Conservation (phyloP, 108 stramenopile genomes). For the Cylindrotheca fusiformis region DNA sequence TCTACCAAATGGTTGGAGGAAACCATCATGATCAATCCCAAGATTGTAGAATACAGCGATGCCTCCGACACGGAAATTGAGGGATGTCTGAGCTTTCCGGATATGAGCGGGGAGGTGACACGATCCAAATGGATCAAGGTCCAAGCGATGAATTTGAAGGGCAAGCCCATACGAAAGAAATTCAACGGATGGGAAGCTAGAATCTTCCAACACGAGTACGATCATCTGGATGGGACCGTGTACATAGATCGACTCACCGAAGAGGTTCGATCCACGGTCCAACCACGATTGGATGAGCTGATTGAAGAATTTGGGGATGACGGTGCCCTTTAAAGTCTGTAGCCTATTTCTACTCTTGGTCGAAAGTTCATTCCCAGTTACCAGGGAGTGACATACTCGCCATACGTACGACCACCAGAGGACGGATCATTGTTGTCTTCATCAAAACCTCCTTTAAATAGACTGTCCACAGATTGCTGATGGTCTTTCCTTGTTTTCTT, state of each 20-base stretch:
- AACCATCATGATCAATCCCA: constrained; percentile 84
- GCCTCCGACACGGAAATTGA: constrained; percentile 70
- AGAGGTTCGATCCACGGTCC: constrained; percentile 55
- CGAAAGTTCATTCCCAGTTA: too few relatives aligned
- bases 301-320: constrained; percentile 72
- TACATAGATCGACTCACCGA: constrained; percentile 78
- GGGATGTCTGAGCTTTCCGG: constrained; percentile 93
- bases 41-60: constrained; percentile 68
- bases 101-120: constrained; percentile 82
- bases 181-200: constrained; percentile 81
- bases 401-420: too few relatives aligned
- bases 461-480: too few relatives aligned
- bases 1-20: constrained; percentile 73
- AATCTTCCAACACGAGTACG: constrained; percentile 98
- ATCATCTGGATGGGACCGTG: constrained; percentile 90
- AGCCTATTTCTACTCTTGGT: too few relatives aligned
- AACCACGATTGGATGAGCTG: constrained; percentile 63
- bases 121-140: constrained; percentile 89
- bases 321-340: constrained; percentile 58
- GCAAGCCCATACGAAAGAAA: constrained; percentile 53
- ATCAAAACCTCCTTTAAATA: too few relatives aligned
- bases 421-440: too few relatives aligned
- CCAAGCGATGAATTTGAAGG: constrained; percentile 67
- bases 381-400: too few relatives aligned
- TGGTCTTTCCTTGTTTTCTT: too few relatives aligned